Evolutionary conservation across 2,329 filamentous ascomycete species (phyloP).

Genomic region (Periconia digitata): DNA sequence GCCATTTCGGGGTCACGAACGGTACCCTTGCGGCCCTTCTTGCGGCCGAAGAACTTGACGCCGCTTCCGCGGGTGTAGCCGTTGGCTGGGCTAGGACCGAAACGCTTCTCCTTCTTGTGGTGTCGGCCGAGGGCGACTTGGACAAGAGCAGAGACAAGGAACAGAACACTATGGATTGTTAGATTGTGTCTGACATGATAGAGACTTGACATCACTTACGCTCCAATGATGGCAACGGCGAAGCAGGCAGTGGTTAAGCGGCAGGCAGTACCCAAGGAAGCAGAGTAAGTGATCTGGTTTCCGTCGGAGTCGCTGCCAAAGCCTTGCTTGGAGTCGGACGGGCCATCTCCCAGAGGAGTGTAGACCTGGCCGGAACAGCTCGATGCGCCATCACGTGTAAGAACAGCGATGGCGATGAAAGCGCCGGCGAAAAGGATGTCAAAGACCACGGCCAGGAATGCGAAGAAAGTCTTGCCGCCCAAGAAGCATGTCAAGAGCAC

Average conservation of each 20-base stretch:
- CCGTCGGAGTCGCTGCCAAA: constrained; percentile 44
- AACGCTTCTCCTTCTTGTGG: constrained; percentile 74
- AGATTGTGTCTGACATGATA: constrained; percentile 7
- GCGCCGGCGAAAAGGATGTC: constrained; percentile 74
- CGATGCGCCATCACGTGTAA: constrained; percentile 69
- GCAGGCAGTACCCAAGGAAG: constrained; percentile 64
- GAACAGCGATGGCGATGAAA: constrained; percentile 79
- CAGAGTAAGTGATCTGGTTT: constrained; percentile 47
- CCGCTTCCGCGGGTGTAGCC: constrained; percentile 67
- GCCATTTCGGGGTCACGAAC: constrained; percentile 49
- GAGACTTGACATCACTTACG: constrained; percentile 55
- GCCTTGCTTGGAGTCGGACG: constrained; percentile 53
- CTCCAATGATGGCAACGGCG: constrained; percentile 74
- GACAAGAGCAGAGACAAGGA: constrained; percentile 69
- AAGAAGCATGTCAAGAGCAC: constrained; percentile 76
- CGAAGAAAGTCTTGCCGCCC: constrained; percentile 72
- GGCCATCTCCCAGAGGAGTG: constrained; percentile 70
- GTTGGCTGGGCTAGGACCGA: constrained; percentile 66
- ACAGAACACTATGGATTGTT: constrained; percentile 62
- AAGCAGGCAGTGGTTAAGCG: constrained; percentile 75
- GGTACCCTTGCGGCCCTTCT: constrained; percentile 40
- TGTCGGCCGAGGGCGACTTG: constrained; percentile 69
- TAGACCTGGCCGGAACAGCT: constrained; percentile 65
- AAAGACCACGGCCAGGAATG: constrained; percentile 71
- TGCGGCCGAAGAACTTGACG: constrained; percentile 50